Conservation (phyloP, 2,329 filamentous ascomycete genomes). For the Arthrobotrys sinensis region DNA sequence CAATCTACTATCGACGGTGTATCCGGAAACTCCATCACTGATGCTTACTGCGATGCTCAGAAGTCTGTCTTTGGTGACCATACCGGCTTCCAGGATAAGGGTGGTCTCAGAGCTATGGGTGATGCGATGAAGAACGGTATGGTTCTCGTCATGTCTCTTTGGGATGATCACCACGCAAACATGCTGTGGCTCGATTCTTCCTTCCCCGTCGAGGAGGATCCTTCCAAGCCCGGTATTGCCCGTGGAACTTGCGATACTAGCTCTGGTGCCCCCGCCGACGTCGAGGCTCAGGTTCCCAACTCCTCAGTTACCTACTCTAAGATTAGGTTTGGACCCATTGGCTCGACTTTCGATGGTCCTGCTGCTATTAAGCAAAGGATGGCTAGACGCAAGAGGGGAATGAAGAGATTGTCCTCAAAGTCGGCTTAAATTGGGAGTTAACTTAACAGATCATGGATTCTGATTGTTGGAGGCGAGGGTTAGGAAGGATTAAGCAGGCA, state of each 20-base stretch:
- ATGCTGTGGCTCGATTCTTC: slow-evolving; percentile 76
- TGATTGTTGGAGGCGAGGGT: background rate
- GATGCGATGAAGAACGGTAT: slow-evolving; percentile 60
- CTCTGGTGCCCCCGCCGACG: slow-evolving; percentile 71
- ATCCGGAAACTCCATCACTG: slow-evolving; percentile 66
- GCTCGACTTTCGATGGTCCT: slow-evolving; percentile 69
- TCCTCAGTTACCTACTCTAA: slow-evolving; percentile 74
- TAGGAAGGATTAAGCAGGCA: background rate
- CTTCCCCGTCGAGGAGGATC: slow-evolving; percentile 68
- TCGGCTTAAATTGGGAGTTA: slow-evolving; percentile 10
- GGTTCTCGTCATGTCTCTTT: slow-evolving; percentile 64
- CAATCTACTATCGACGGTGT: slow-evolving; percentile 67
- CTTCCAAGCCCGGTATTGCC: slow-evolving; percentile 70
- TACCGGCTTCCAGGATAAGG: slow-evolving; percentile 58
- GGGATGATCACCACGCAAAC: slow-evolving; percentile 73
- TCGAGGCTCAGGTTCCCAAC: slow-evolving; percentile 70
- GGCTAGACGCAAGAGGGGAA: slow-evolving; percentile 50
- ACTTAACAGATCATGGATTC: background rate
- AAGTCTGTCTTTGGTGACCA: slow-evolving; percentile 55
- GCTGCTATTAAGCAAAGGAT: slow-evolving; percentile 56
- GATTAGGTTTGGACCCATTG: slow-evolving; percentile 74
- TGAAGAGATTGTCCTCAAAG: slow-evolving; percentile 48
- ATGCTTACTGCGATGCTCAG: slow-evolving; percentile 54
- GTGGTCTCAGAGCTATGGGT: slow-evolving; percentile 57
- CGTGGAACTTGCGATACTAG: slow-evolving; percentile 73